Conservation (phyloP, 2,329 filamentous ascomycete species). For the Fusarium liriodendri region DNA sequence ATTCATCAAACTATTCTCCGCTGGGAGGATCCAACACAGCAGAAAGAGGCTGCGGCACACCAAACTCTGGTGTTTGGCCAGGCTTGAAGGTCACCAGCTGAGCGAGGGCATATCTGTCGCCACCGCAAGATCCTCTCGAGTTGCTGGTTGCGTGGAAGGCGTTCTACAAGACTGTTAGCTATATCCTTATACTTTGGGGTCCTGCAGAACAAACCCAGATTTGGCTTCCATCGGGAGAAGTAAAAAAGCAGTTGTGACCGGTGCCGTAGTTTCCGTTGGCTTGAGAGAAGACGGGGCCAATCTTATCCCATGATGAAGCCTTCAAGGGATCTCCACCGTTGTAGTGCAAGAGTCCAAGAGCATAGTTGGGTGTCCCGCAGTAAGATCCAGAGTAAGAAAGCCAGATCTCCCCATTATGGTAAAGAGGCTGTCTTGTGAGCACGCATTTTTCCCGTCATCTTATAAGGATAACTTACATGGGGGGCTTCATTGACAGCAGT, state of each 20-base stretch:
- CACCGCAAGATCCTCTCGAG: slow-evolving; percentile 4
- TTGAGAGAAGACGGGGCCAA: slow-evolving; percentile 59
- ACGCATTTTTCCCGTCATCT: accelerated
- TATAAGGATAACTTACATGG: not conserved
- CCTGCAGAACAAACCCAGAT: slow-evolving; percentile 51
- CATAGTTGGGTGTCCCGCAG: slow-evolving; percentile 65
- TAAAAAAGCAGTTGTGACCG: slow-evolving; percentile 67
- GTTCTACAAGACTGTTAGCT: slow-evolving; percentile 1
- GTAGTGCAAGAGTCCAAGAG: slow-evolving; percentile 63
- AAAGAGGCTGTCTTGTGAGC: slow-evolving; percentile 50
- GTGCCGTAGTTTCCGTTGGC: slow-evolving; percentile 67
- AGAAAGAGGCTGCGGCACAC: slow-evolving; percentile 4
- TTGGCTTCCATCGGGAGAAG: slow-evolving; percentile 62
- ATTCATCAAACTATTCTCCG: not conserved
- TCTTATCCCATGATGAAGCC: slow-evolving; percentile 60
- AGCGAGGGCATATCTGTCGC: slow-evolving; percentile 2
- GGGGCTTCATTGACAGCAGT: slow-evolving; percentile 10
- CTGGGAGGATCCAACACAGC: slow-evolving; percentile 3
- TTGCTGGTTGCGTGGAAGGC: slow-evolving; percentile 14
- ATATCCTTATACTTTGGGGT: not conserved
- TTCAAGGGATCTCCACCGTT: slow-evolving; percentile 61
- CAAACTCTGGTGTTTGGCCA: slow-evolving; percentile 1
- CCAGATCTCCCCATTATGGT: slow-evolving; percentile 61
- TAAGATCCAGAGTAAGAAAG: slow-evolving; percentile 64
- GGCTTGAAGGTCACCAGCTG: slow-evolving; percentile 4